These are phyloP conservation scores for Thielaviopsis ethacetica DNA, from an alignment of 2,329 filamentous ascomycete genomes.

Conservation along the genomic window DNA sequence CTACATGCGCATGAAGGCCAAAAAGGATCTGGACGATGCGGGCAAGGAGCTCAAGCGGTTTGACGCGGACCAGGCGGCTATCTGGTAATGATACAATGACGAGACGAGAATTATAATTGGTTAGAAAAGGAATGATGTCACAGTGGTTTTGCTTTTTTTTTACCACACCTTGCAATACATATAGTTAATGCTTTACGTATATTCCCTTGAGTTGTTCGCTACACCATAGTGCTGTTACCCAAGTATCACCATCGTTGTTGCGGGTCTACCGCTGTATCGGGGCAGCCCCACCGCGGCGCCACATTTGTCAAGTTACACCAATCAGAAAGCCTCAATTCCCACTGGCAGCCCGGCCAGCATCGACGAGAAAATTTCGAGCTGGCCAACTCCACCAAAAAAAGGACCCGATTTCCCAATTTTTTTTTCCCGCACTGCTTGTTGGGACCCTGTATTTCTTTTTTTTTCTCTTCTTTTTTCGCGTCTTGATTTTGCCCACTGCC, in stretches of 20 bases:
- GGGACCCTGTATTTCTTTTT: neutral
- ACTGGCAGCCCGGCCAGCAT: neutral
- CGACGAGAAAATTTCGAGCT: slow-evolving; percentile 9
- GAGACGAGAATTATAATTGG: neutral
- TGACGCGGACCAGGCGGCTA: slow-evolving; percentile 64
- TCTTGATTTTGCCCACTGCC: neutral
- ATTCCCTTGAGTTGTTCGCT: too few relatives aligned
- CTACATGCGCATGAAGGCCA: slow-evolving; percentile 99
- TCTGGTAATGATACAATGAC: slow-evolving; percentile 25
- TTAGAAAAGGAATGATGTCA: neutral
- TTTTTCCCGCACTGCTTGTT: neutral
- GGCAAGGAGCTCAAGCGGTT: slow-evolving; percentile 82
- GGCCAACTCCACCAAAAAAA: neutral
- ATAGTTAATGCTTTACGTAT: too few relatives aligned
- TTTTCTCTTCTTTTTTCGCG: neutral
- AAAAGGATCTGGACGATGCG: slow-evolving; percentile 94
- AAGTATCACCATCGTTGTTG: neutral
- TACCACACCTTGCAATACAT: too few relatives aligned
- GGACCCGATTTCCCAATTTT: neutral
- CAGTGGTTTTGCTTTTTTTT: neutral
- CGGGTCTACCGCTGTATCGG: neutral
- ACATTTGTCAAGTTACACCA: neutral
- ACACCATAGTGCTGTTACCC: neutral
- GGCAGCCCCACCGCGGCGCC: neutral
- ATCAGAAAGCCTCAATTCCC: slow-evolving; percentile 1